Conservation (phyloP, 2,329 filamentous ascomycete species). For the Byssochlamys sp. region DNA sequence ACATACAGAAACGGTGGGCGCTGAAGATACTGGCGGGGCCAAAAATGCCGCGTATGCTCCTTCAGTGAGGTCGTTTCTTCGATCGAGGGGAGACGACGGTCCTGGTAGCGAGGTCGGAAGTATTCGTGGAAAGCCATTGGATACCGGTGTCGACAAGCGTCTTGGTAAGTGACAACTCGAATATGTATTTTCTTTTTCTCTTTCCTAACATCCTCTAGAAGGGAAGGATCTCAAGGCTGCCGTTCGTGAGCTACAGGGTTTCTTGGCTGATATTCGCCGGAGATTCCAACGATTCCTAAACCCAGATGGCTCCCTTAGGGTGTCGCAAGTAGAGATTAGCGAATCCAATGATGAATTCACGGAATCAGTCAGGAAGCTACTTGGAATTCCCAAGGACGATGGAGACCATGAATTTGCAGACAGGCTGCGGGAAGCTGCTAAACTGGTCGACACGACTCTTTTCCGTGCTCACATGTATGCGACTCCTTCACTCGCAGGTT, state of each 20-base stretch:
- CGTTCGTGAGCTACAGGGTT: slow-evolving; percentile 73
- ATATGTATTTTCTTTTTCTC: slow-evolving; percentile 5
- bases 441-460: slow-evolving; percentile 81
- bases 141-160: slow-evolving; percentile 21
- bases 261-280: slow-evolving; percentile 73
- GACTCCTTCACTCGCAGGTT: slow-evolving; percentile 70
- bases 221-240: slow-evolving; percentile 77
- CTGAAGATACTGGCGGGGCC: slow-evolving; percentile 16
- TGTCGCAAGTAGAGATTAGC: slow-evolving; percentile 20
- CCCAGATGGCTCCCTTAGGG: slow-evolving; percentile 44
- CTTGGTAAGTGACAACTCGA: slow-evolving; percentile 14
- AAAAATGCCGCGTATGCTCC: slow-evolving; percentile 24
- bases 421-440: slow-evolving; percentile 66
- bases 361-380: slow-evolving; percentile 38
- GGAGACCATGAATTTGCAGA: slow-evolving; percentile 52
- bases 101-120: slow-evolving; percentile 32
- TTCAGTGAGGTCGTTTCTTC: slow-evolving; percentile 31
- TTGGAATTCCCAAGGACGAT: slow-evolving; percentile 42
- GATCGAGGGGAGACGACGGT: slow-evolving; percentile 25
- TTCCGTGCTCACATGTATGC: slow-evolving; percentile 95
- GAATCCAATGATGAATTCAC: slow-evolving; percentile 30
- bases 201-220: slow-evolving; percentile 37
- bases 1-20: slow-evolving; percentile 14
- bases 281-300: slow-evolving; percentile 53
- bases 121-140: slow-evolving; percentile 23